phyloP scores from a whole-genome alignment of 2,329 filamentous ascomycete species.

The Aspergillus sp. region DNA sequence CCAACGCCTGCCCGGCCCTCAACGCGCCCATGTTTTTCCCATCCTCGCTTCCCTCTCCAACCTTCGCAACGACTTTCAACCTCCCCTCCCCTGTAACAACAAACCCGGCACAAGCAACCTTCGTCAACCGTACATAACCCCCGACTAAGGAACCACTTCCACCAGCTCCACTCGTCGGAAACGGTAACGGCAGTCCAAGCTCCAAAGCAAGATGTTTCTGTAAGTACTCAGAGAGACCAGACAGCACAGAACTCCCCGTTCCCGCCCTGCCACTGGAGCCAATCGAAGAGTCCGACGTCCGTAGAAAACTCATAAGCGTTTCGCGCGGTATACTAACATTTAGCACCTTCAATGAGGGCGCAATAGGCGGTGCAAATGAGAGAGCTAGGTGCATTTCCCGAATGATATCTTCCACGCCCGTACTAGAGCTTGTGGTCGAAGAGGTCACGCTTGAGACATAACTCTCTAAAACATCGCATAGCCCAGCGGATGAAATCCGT shows the following conservation, averaged over 20 bases:
- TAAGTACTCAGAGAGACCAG: slow-evolving; percentile 36
- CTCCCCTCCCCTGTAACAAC: slow-evolving; percentile 39
- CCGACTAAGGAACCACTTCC: slow-evolving; percentile 5
- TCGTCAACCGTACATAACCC: slow-evolving; percentile 35
- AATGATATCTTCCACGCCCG: slow-evolving; percentile 29
- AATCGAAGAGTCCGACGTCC: background rate
- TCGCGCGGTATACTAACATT: slow-evolving; percentile 36
- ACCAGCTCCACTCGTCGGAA: background rate
- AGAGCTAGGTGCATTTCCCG: slow-evolving; percentile 42
- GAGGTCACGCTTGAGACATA: slow-evolving; percentile 27
- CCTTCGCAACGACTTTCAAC: slow-evolving; percentile 36
- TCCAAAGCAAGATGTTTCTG: slow-evolving; percentile 42
- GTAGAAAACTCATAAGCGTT: slow-evolving; percentile 24
- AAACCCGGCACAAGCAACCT: slow-evolving; percentile 40
- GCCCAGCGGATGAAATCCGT: slow-evolving; percentile 44
- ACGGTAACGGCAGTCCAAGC: slow-evolving; percentile 28
- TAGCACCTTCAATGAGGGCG: slow-evolving; percentile 34
- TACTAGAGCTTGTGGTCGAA: background rate
- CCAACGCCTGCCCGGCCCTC: slow-evolving; percentile 32
- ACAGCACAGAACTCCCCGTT: slow-evolving; percentile 20
- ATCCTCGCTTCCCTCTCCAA: slow-evolving; percentile 16
- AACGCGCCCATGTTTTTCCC: slow-evolving; percentile 23
- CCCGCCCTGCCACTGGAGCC: background rate
- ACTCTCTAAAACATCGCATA: slow-evolving; percentile 46
- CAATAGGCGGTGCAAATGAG: slow-evolving; percentile 35